Evolutionary conservation across 352 stramenopile genomes (phyloP).

Genomic region (Pythium brassicae): DNA sequence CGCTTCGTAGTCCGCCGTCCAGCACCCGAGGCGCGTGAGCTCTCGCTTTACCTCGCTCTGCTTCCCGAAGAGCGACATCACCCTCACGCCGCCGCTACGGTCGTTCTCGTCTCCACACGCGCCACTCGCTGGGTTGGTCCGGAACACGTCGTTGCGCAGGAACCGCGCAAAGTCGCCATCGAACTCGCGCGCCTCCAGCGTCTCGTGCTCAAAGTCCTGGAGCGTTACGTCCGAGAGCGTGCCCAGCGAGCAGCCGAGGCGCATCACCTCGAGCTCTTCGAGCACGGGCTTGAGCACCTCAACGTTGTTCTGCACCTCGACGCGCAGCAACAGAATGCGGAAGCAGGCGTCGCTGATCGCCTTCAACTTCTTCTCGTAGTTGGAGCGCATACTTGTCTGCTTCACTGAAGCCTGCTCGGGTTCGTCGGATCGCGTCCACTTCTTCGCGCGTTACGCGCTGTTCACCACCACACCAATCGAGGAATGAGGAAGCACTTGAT

Average conservation of each 20-base stretch:
- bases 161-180: slow-evolving; percentile 60
- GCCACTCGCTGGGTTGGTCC: background rate
- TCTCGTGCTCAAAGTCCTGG: slow-evolving; percentile 46
- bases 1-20: slow-evolving; percentile 40
- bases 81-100: slow-evolving; percentile 13
- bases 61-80: slow-evolving; percentile 60
- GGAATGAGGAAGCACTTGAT: too few relatives aligned
- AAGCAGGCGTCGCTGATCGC: slow-evolving; percentile 28
- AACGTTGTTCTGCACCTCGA: slow-evolving; percentile 54
- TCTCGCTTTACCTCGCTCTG: slow-evolving; percentile 45
- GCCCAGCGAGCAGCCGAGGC: slow-evolving; percentile 44
- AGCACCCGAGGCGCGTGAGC: slow-evolving; percentile 29
- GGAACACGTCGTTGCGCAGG: slow-evolving; percentile 47
- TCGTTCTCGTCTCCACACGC: background rate
- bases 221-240: slow-evolving; percentile 33
- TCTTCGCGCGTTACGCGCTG: background rate
- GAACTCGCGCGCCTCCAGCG: slow-evolving; percentile 50
- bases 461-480: too few relatives aligned
- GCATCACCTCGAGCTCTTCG: slow-evolving; percentile 58
- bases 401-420: background rate
- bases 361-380: slow-evolving; percentile 4
- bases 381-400: slow-evolving; percentile 1
- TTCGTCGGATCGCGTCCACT: background rate
- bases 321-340: slow-evolving; percentile 41
- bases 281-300: slow-evolving; percentile 65